These are phyloP conservation scores for Leccinum broughii DNA, from an alignment of 768 basidiomycete genomes.

Conservation along the genomic window DNA sequence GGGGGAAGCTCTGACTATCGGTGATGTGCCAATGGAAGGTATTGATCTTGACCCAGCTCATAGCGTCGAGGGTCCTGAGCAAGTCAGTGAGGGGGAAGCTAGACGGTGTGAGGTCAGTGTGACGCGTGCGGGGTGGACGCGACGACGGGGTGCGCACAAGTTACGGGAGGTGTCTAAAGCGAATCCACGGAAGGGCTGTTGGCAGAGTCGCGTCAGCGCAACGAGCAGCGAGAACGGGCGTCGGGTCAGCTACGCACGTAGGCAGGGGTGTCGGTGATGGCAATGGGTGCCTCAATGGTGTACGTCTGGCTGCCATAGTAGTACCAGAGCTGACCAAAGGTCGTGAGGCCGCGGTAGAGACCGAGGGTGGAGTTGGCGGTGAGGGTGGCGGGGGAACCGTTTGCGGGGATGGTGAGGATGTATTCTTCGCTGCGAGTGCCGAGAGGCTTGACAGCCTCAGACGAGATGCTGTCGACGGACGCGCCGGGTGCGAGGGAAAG, in stretches of 20 bases:
- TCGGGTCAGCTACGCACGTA: constrained; percentile 35
- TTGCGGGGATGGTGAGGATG: constrained; percentile 37
- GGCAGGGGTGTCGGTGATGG: constrained; percentile 47
- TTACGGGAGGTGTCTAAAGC: constrained; percentile 48
- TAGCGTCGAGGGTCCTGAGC: constrained; percentile 48
- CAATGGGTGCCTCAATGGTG: constrained; percentile 39
- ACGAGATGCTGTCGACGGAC: constrained; percentile 30
- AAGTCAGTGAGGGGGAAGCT: constrained; percentile 43
- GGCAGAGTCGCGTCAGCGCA: constrained; percentile 2
- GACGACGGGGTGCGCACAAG: constrained; percentile 33
- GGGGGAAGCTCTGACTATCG: constrained; percentile 81
- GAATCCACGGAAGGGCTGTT: constrained; percentile 41
- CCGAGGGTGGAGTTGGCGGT: constrained; percentile 50
- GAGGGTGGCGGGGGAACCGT: constrained; percentile 39
- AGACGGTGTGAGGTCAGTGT: not conserved
- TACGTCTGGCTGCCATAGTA: constrained; percentile 36
- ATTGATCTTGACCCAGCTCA: constrained; percentile 60
- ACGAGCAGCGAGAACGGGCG: not conserved
- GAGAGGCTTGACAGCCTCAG: constrained; percentile 37
- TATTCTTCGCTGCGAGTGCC: constrained; percentile 48
- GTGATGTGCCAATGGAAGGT: constrained; percentile 85
- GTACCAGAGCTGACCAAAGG: constrained; percentile 58
- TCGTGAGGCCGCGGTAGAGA: constrained; percentile 52
- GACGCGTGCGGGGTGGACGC: not conserved
- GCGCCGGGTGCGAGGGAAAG: constrained; percentile 26